These are phyloP conservation scores for Cyclocybe aegerita DNA, from an alignment of 768 basidiomycete genomes.

Conservation along the genomic window DNA sequence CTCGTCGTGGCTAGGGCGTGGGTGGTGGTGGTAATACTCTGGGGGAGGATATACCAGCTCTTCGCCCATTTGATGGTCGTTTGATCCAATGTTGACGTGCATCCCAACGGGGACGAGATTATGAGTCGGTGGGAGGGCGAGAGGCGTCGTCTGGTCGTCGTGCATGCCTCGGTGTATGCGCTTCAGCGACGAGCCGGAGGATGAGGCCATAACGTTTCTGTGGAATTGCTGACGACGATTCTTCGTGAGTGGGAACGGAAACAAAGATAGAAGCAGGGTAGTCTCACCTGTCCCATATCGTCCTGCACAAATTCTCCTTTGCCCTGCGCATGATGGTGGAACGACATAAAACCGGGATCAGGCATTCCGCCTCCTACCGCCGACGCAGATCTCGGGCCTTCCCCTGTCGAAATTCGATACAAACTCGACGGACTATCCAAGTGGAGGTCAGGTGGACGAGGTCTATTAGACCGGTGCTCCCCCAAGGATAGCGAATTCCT, in stretches of 20 bases:
- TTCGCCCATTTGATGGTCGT: not conserved
- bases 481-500: conserved; percentile 20
- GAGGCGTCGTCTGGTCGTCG: not conserved
- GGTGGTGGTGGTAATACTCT: not conserved
- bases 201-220: no score
- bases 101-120: not conserved
- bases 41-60: not conserved
- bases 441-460: conserved; percentile 29
- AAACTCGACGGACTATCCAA: conserved; percentile 22
- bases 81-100: no score
- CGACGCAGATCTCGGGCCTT: not conserved
- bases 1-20: not conserved
- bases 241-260: not conserved
- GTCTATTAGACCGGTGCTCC: conserved; percentile 22
- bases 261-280: not conserved
- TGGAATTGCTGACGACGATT: not conserved
- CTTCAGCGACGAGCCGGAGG: no score
- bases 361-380: no score
- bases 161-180: no score
- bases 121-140: not conserved
- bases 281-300: not conserved
- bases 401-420: conserved; percentile 4
- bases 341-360: not conserved
- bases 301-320: not conserved
- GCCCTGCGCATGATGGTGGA: not conserved